These are phyloP conservation scores for Trichoderma koningii DNA, from an alignment of 2,329 filamentous ascomycete species.

Conservation along the genomic window DNA sequence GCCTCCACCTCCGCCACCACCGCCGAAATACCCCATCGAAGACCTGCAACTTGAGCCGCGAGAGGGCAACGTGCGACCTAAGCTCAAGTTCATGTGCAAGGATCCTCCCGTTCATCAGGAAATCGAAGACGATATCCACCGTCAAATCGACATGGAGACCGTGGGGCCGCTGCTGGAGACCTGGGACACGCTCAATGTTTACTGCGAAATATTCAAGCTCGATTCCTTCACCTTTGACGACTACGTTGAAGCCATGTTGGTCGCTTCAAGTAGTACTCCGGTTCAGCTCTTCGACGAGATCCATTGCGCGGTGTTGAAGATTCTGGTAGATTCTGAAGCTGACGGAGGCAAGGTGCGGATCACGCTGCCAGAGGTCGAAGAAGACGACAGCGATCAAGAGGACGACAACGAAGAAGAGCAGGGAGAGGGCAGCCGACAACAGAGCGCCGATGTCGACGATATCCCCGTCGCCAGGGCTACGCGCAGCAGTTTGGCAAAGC, in stretches of 20 bases:
- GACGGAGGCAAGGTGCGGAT: constrained; percentile 80
- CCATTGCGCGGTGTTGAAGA: constrained; percentile 87
- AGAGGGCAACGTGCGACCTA: constrained; percentile 67
- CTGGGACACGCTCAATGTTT: constrained; percentile 98
- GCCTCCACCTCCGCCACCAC: constrained; percentile 67
- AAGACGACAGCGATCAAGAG: constrained; percentile 68
- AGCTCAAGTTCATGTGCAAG: constrained; percentile 74
- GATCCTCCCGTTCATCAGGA: constrained; percentile 58
- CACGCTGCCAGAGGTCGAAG: constrained; percentile 72
- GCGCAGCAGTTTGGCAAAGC: constrained; percentile 80
- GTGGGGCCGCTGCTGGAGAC: constrained; percentile 85
- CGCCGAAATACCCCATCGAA: constrained; percentile 93
- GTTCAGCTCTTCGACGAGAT: constrained; percentile 88
- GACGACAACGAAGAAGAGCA: constrained; percentile 54
- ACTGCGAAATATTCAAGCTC: constrained; percentile 88
- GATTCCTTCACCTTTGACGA: constrained; percentile 99
- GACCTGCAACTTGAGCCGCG: constrained; percentile 79
- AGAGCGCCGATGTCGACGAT: constrained; percentile 70
- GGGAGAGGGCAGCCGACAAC: constrained; percentile 49
- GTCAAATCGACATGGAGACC: constrained; percentile 75
- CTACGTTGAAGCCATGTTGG: constrained; percentile 83
- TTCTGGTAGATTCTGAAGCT: constrained; percentile 73
- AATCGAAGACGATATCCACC: constrained; percentile 35
- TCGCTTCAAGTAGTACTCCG: constrained; percentile 70
- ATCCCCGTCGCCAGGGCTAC: constrained; percentile 72